Conservation (phyloP, 805 yeast species). For the Wickerhamomyces alni region DNA sequence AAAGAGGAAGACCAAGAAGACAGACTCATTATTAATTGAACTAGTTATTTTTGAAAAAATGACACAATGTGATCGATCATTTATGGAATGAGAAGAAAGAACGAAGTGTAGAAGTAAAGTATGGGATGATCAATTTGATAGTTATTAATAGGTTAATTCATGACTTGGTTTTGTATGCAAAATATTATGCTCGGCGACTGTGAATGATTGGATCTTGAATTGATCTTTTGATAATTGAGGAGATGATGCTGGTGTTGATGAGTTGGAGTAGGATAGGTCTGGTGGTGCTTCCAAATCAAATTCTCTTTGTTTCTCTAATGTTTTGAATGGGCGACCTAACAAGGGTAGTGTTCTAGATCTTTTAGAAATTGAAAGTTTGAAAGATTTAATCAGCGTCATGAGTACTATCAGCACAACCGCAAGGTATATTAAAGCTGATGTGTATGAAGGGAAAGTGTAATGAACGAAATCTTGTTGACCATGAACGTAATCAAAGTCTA, state of each 20-base stretch:
- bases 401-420: no score
- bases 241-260: slow-evolving; percentile 3
- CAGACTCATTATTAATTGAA: no score
- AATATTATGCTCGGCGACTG: neutral
- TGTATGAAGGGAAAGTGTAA: neutral
- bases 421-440: neutral
- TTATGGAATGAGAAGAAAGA: no score
- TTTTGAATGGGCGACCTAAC: neutral
- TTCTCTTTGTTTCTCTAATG: neutral
- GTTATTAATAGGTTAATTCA: no score
- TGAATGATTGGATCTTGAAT: neutral
- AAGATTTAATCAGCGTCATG: neutral
- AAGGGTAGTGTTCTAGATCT: no score
- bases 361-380: neutral
- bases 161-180: neutral
- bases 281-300: slow-evolving; percentile 3
- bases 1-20: slow-evolving; percentile 24
- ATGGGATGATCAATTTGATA: no score
- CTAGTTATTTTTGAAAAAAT: no score
- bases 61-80: no score
- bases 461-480: slow-evolving; percentile 3
- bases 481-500: slow-evolving; percentile 14
- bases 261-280: slow-evolving; percentile 2
- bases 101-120: no score
- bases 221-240: slow-evolving; percentile 2